phyloP scores from a whole-genome alignment of 2,329 filamentous ascomycete species.

The Passalora sequoiae region DNA sequence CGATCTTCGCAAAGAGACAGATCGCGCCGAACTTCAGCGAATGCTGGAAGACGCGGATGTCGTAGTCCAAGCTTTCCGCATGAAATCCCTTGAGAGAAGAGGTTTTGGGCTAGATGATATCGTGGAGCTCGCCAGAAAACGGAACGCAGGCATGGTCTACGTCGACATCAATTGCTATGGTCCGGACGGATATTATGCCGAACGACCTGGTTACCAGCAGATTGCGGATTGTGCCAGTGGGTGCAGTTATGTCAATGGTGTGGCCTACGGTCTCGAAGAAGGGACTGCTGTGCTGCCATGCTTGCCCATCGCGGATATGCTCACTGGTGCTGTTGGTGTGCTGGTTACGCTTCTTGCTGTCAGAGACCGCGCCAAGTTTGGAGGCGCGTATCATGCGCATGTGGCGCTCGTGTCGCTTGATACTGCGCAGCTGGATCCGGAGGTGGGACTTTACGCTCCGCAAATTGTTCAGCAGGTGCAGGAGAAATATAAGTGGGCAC shows the following conservation, averaged over 20 bases:
- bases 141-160: constrained; percentile 43
- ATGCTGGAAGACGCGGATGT: constrained; percentile 48
- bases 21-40: constrained; percentile 36
- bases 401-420: constrained; percentile 32
- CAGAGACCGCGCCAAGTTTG: constrained; percentile 32
- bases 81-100: constrained; percentile 43
- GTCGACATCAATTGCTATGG: constrained; percentile 52
- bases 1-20: constrained; percentile 40
- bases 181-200: constrained; percentile 45
- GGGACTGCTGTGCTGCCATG: constrained; percentile 22
- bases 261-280: constrained; percentile 17
- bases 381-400: constrained; percentile 33
- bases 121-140: constrained; percentile 29
- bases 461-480: constrained; percentile 27
- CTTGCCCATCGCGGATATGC: constrained; percentile 12
- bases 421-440: constrained; percentile 29
- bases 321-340: constrained; percentile 22
- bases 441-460: constrained; percentile 34
- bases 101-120: constrained; percentile 30
- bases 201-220: constrained; percentile 50
- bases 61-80: constrained; percentile 48
- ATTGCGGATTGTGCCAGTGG: constrained; percentile 43
- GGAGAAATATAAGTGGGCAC: constrained; percentile 26
- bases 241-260: constrained; percentile 16
- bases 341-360: constrained; percentile 28